Conservation (phyloP, 495 filamentous ascomycete genomes). For the Aspergillus leporis region DNA sequence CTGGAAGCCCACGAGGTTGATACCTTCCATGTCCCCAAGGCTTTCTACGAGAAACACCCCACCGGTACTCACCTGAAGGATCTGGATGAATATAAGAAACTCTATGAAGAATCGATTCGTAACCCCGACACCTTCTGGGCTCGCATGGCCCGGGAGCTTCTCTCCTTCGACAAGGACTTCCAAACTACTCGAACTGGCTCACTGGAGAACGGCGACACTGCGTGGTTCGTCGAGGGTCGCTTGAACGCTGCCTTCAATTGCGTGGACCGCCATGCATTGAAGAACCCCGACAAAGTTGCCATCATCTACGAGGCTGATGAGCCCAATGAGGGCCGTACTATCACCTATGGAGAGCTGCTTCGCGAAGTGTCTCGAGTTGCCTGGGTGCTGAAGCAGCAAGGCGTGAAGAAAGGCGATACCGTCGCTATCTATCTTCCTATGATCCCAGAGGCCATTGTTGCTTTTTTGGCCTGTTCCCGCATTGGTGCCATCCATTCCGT, state of each 20-base stretch:
- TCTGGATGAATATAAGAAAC: constrained; percentile 83
- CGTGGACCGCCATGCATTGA: constrained; percentile 92
- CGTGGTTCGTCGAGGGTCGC: constrained; percentile 93
- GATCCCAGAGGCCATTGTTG: constrained; percentile 93
- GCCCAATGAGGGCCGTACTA: constrained; percentile 77
- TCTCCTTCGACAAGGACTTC: constrained; percentile 90
- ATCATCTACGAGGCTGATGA: constrained; percentile 99
- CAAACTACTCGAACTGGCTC: constrained; percentile 82
- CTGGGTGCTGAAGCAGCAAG: constrained; percentile 86
- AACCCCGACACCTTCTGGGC: constrained; percentile 92
- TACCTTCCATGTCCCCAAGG: constrained; percentile 71
- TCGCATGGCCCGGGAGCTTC: constrained; percentile 78
- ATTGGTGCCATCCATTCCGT: constrained; percentile 98
- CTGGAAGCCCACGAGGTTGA: constrained; percentile 82
- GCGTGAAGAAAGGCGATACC: constrained; percentile 96
- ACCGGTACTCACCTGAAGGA: constrained; percentile 64
- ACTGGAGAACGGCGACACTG: constrained; percentile 77
- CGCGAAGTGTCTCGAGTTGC: constrained; percentile 86
- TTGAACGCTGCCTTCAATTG: constrained; percentile 98
- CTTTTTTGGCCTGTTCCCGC: constrained; percentile 86
- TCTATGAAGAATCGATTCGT: constrained; percentile 96
- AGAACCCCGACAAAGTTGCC: constrained; percentile 86
- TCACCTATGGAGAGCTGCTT: constrained; percentile 93
- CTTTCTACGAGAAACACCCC: constrained; percentile 69
- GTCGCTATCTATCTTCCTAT: constrained; percentile 98